Conservation (phyloP, 2,329 filamentous ascomycete genomes). For the Colletotrichum spaethianum region DNA sequence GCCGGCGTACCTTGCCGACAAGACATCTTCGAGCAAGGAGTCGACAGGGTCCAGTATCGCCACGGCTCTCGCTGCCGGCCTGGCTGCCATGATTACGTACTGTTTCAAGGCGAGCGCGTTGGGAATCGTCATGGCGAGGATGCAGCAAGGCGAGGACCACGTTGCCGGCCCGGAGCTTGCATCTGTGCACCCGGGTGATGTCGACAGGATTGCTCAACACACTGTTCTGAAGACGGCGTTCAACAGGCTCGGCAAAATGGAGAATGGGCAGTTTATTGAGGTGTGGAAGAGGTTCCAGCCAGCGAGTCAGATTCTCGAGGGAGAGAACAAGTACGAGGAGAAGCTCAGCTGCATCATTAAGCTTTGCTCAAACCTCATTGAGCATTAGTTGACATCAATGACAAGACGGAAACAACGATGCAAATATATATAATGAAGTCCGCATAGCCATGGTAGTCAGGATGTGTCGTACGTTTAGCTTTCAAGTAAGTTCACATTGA, state of each 20-base stretch:
- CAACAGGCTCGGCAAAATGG: conserved; percentile 1
- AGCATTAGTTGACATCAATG: background rate
- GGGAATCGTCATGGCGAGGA: conserved; percentile 31
- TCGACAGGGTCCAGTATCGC: conserved; percentile 47
- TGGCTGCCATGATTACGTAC: conserved; percentile 51
- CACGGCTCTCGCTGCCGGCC: conserved; percentile 49
- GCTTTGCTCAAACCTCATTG: background rate
- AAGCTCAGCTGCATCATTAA: conserved; percentile 1
- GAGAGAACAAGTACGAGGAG: background rate
- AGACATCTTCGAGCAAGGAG: conserved; percentile 1
- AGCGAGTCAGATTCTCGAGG: background rate
- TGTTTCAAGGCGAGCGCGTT: conserved; percentile 45
- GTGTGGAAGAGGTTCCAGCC: conserved; percentile 44
- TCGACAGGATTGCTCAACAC: conserved; percentile 6
- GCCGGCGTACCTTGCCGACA: background rate
- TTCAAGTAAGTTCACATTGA: no score
- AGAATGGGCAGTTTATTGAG: conserved; percentile 44
- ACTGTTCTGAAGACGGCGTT: background rate
- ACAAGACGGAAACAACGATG: background rate
- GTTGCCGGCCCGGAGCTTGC: background rate
- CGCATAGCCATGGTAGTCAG: no score
- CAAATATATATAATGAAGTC: no score
- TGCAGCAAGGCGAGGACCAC: background rate
- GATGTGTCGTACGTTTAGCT: no score
- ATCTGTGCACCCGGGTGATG: conserved; percentile 32